Conservation (phyloP, 139 green algal species). For the Tetradesmus lagerheimii region DNA sequence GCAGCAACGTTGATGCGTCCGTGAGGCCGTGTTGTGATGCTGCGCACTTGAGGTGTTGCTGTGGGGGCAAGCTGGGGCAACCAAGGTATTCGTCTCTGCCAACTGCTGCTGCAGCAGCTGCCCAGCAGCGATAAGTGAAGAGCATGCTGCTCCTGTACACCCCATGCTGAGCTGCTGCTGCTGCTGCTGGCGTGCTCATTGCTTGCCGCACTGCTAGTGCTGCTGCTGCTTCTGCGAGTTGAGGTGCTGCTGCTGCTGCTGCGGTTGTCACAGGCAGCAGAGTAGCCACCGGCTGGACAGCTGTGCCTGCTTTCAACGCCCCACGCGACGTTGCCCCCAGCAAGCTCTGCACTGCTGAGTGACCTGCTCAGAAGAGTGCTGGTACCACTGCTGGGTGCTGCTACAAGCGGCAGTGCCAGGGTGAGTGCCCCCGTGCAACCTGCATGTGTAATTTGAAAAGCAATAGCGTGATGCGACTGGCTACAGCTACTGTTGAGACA, state of each 20-base stretch:
- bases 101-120: not conserved
- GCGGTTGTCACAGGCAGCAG: not conserved
- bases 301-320: not conserved
- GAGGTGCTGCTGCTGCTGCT: constrained; percentile 2
- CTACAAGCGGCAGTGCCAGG: not conserved
- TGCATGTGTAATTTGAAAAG: too few species aligned
- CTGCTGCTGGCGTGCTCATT: not conserved
- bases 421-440: too few species aligned
- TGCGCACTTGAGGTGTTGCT: not conserved
- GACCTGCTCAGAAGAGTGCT: not conserved
- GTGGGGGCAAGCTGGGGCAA: not conserved
- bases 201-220: not conserved
- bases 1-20: not conserved
- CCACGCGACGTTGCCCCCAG: not conserved
- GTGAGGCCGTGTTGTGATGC: not conserved
- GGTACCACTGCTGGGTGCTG: not conserved
- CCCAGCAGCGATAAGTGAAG: not conserved
- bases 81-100: not conserved
- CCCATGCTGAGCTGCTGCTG: not conserved
- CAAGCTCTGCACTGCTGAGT: not conserved
- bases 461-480: too few species aligned
- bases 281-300: not conserved
- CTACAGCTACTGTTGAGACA: too few species aligned
- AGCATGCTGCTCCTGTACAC: not conserved
- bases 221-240: not conserved